Percentiles rank a stretch among this genome's conserved stretches.
These are phyloP conservation scores for Arctostaphylos glauca DNA, from an alignment of 148 eudicot genomes.

Conservation along the genomic window DNA sequence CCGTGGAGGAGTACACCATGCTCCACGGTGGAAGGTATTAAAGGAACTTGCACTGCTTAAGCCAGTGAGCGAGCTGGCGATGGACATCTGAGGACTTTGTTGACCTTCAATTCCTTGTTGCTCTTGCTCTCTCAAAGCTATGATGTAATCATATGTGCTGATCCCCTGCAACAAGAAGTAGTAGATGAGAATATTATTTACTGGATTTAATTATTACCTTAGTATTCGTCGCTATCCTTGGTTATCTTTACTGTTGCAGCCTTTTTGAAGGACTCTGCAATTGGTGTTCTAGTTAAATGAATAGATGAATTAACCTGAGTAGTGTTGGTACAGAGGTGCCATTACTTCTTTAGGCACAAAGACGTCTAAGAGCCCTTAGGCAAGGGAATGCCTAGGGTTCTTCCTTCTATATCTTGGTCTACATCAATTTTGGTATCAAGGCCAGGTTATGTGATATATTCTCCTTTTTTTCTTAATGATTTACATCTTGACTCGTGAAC, in stretches of 20 bases:
- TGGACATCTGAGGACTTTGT: constrained; percentile 98
- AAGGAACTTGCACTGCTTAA: constrained; percentile 96
- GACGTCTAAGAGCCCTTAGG: neutral
- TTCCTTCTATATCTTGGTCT: too few relatives aligned
- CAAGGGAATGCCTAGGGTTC: neutral
- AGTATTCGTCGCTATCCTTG: neutral
- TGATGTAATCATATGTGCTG: constrained; percentile 96
- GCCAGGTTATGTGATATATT: neutral
- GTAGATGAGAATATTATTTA: neutral
- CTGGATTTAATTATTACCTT: neutral
- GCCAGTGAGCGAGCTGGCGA: constrained; percentile 90
- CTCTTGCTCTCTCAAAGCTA: constrained; percentile 96
- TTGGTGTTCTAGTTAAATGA: neutral
- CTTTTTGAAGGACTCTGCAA: neutral
- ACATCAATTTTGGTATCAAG: neutral
- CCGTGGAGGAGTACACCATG: constrained; percentile 98
- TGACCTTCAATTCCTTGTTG: constrained; percentile 86
- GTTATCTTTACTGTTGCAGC: neutral
- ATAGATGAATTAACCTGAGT: neutral
- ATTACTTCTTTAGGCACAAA: neutral
- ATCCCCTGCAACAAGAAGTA: constrained; percentile 54
- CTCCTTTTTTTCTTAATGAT: neutral
- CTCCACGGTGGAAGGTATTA: constrained; percentile 74
- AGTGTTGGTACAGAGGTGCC: neutral
- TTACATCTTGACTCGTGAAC: neutral